Conservation (phyloP, 106 monocot genomes). For the Ottelia alismoides region DNA sequence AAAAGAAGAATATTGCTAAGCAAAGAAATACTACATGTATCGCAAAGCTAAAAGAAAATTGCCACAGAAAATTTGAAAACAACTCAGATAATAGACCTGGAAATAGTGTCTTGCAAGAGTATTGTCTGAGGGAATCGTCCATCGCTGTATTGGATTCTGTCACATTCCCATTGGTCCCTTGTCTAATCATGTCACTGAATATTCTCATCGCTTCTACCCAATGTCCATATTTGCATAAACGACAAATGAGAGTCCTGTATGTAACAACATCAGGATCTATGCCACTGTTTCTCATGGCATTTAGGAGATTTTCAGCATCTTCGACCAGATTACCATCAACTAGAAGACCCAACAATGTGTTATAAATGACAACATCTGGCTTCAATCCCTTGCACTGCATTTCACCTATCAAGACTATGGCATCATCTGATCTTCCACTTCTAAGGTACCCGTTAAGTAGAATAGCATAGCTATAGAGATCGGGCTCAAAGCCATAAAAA, state of each 20-base stretch:
- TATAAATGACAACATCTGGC: background rate
- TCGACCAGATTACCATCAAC: background rate
- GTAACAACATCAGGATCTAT: background rate
- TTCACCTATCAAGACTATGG: background rate
- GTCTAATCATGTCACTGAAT: background rate
- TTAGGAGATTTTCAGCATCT: background rate
- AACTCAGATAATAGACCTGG: no score
- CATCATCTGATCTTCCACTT: background rate
- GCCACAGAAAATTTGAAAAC: no score
- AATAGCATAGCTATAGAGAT: background rate
- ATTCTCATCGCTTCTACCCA: background rate
- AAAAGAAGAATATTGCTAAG: no score
- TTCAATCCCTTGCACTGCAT: background rate
- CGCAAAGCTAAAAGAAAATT: no score
- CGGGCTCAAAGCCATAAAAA: background rate
- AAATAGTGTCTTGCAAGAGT: no score
- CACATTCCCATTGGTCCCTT: no score
- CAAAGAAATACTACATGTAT: no score
- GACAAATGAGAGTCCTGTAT: background rate
- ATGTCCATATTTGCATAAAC: background rate
- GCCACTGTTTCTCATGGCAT: background rate
- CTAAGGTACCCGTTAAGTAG: background rate
- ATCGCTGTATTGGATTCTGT: no score
- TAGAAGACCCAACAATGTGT: background rate
- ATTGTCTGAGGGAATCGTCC: no score